Conservation (phyloP, 495 filamentous ascomycete genomes). For the Amniculicola lignicola region DNA sequence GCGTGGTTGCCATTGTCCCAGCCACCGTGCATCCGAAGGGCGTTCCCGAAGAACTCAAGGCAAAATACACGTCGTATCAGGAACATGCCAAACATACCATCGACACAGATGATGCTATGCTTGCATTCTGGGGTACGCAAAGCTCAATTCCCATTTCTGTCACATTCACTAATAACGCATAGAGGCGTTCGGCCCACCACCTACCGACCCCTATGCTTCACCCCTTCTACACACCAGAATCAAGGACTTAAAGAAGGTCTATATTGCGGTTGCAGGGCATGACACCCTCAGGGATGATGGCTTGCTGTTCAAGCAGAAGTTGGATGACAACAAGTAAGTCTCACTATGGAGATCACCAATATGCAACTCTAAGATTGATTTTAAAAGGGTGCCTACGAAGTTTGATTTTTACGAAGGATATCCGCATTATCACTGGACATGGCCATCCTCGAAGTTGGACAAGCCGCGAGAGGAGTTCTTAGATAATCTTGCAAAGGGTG, state of each 20-base stretch:
- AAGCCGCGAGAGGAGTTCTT: conserved; percentile 18
- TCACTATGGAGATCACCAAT: too few relatives aligned
- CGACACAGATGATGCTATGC: conserved; percentile 23
- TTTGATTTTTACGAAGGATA: conserved; percentile 26
- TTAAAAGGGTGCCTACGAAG: conserved; percentile 25
- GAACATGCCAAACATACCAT: conserved; percentile 27
- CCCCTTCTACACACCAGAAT: conserved; percentile 25
- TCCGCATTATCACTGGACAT: conserved; percentile 27
- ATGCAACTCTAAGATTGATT: not conserved
- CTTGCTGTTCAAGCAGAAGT: conserved; percentile 22
- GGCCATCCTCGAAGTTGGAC: conserved; percentile 20
- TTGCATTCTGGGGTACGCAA: conserved; percentile 20
- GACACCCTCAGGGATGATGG: conserved; percentile 32
- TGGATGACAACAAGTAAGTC: conserved; percentile 28
- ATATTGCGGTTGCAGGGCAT: conserved; percentile 24
- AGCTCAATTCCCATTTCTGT: not conserved
- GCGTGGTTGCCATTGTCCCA: conserved; percentile 24
- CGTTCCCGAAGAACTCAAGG: conserved; percentile 25
- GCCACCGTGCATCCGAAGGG: conserved; percentile 25
- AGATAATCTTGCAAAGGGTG: conserved; percentile 15
- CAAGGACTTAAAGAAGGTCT: conserved; percentile 26
- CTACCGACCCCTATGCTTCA: conserved; percentile 25
- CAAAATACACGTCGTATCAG: conserved; percentile 20
- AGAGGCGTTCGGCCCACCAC: conserved; percentile 28
- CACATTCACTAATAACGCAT: not conserved